Base-by-base conservation (phyloP, 2,329 filamentous ascomycete species). In the Xenoacremonium recifei region DNA sequence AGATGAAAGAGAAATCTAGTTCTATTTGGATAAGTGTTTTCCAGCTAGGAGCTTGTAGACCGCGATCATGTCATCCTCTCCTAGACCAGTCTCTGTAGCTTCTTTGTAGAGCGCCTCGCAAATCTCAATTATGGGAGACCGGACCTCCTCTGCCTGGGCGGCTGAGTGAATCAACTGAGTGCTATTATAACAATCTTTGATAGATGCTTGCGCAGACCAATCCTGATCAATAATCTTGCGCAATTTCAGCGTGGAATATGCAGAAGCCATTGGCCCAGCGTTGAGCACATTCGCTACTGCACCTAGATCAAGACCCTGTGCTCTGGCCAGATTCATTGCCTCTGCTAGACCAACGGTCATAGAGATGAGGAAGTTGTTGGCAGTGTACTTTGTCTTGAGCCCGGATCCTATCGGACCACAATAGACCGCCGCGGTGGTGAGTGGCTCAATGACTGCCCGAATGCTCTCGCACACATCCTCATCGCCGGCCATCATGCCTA, bases 401-500 rank as follows among this genome's bases (percentile, higher is more conserved):
- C 61, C 62, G 1, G 43, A 48, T 6, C 60, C 63, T 15, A 66
- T 51, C 2, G 54, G 56, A 1, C 62, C 63, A 38, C 62, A 66
- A 46, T 64, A 64, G 5, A 66, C 40, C 6, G 63, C 59, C 4
- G 57, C 49, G 10, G 37, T 51, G 3, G 61, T 63, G 6, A 65
- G 53, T 5, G 58, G 49, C 23, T 58, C 46, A 2, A 53, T 33
- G 5, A 50, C 44, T 3, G 53, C 54, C 20, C 41, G 44, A 34
- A 63, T 51, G 2, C 50, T 39, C 37, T 60, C 49, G 6, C 51
- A 55, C 3, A 58, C 47, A 11, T 27, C 45, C 10, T 31, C 37
- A 21, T 62, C 58, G 5, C 62, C 62, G 11, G 59, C 62, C 29
- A 66, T 52, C 52, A 66, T 58, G 23, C 60, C 62, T 16, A 66